Evolutionary conservation across 345 rosid species (phyloP), one percentile per base, ranked within the genome.

Genomic region (Linum usitatissimum): DNA sequence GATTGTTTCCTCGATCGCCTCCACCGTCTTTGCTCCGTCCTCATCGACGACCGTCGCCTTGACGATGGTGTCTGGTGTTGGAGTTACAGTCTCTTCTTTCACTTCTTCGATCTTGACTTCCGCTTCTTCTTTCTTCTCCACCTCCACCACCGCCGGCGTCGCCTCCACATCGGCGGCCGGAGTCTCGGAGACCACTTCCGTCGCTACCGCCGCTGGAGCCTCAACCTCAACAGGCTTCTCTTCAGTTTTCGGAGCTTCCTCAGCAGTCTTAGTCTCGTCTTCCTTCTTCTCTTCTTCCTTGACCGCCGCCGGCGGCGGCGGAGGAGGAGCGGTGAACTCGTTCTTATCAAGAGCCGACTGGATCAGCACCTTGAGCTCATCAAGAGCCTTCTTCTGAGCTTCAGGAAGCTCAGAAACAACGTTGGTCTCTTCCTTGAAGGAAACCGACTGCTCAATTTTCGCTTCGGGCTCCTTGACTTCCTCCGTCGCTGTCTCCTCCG

Each of bases 351-450:
- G 68, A 1, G 76, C 76, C 19, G 67, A 71, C 55, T 67, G 71
- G 20, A 72, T 36, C 20, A 72, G 65, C 6, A 38, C 64, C 40
- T 64, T 72, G n/a, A 72, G 53, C 38, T 72, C 76, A 40, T 72
- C 71, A 39, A 72, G 62, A 12, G 76, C 76, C 49, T 67, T 72
- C 65, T 64, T 72, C 20, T 72, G 65, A 38, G 58, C 19, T 1
- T 64, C 66, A n/a, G 76, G 68, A 0, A 72, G 66, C 18, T 72
- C 76, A 45, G 57, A 67, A 13, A 64, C 76, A 6, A 63, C 36
- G 19, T 68, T 64, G 15, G 65, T 67, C 63, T 72, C 76, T 31
- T 72, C 76, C 23, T 72, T 67, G n/a, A 67, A 72, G 20, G 76
- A 64, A 20, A 54, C 68, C 0, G 68, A 53, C 30, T 59, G 68